Evolutionary conservation across 148 eudicot species (phyloP), one percentile per base, ranked within the genome.

Genomic region (Camellia lanceoleosa): DNA sequence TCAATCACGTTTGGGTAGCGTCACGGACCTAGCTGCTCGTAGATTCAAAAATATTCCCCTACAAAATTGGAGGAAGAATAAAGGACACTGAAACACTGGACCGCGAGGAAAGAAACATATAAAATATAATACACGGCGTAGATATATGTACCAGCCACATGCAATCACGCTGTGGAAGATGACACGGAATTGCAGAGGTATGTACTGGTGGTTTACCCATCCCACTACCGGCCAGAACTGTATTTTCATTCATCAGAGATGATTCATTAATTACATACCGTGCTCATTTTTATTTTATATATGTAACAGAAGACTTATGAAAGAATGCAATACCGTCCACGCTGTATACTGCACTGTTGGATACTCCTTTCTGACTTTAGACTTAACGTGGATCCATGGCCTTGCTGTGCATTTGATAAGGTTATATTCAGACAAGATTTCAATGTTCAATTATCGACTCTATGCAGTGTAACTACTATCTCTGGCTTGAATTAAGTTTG

Each of bases 181-280:
- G 78, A 94, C 97, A 55, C 98, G 98, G 77, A 96, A 82, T 79
- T 96, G 97, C 87, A 96, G 78, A 1, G 99, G 99, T 66, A 96
- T 90, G 69, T 91, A 90, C 84, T 89, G 95, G 87, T 96, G 91
- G 80, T 96, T 96, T 79, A 96, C 85, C 97, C 98, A 96, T 63
- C 97, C 95, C 65, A 96, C 82, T 38, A 91, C 91, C 5, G 99
- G 98, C 98, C 99, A 92, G 81, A 96, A 92, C 99, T 96, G 92
- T 78, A 74, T 44, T 47, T 80, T 8, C 42, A 70, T 69, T 30
- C 30, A 69, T 52, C 5, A 56, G 12, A 74, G 52, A n/a, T 47
- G 8, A 42, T 71, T 59, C 47, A 63, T 70, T 30, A 54, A 55
- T 13, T 54, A 56, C 7, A 41, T 11, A 55, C 42, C 13, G 20